These are phyloP conservation scores for Trichomonascus vanleenenianus DNA, from an alignment of 805 yeast species.

Conservation along the genomic window DNA sequence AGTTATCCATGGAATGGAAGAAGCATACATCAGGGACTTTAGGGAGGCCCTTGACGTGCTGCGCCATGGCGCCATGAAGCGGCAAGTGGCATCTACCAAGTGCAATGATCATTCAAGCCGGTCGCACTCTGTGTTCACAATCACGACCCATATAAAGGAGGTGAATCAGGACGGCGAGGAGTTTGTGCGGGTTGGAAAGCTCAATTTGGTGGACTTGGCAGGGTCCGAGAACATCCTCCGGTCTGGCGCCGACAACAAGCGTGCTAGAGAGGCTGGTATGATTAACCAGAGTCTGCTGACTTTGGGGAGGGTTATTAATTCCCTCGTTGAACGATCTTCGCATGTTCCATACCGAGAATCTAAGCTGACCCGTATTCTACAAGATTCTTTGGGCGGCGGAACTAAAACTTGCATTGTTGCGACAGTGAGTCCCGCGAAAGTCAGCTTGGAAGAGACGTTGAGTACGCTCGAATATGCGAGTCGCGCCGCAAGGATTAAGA, in stretches of 20 bases:
- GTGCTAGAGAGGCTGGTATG: conserved; percentile 89
- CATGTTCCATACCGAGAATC: conserved; percentile 85
- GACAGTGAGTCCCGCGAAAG: conserved; percentile 73
- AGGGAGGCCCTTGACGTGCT: conserved; percentile 43
- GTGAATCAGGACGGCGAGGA: conserved; percentile 44
- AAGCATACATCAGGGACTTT: conserved; percentile 40
- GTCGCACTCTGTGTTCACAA: conserved; percentile 70
- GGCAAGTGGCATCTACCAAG: conserved; percentile 69
- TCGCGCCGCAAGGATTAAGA: conserved; percentile 72
- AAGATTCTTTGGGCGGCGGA: conserved; percentile 78
- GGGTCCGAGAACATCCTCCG: conserved; percentile 84
- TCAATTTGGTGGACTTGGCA: conserved; percentile 84
- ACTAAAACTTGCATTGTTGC: conserved; percentile 82
- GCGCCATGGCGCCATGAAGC: conserved; percentile 47
- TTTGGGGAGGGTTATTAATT: conserved; percentile 78
- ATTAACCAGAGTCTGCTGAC: conserved; percentile 83
- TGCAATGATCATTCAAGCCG: conserved; percentile 69
- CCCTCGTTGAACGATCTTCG: conserved; percentile 45
- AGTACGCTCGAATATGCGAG: conserved; percentile 82
- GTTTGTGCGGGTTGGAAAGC: conserved; percentile 48
- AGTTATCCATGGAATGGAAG: conserved; percentile 50
- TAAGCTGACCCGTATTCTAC: conserved; percentile 64
- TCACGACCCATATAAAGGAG: conserved; percentile 50
- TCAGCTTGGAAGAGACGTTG: conserved; percentile 71
- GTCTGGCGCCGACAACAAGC: conserved; percentile 75